Conservation (phyloP, 257 asterid genomes). For the Galeopsis tetrahit region DNA sequence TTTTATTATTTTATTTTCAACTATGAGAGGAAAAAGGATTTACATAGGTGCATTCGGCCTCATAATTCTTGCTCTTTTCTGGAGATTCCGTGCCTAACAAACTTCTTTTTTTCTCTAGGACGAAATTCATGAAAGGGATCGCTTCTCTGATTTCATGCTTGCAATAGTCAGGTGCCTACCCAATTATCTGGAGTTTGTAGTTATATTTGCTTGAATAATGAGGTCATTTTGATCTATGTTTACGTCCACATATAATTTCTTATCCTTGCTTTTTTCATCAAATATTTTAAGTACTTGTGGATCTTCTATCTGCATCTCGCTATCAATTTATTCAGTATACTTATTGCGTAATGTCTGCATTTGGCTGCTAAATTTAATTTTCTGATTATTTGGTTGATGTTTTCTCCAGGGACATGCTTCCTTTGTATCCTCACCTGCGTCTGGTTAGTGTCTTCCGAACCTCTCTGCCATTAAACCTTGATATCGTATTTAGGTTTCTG, state of each 20-base stretch:
- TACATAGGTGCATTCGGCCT: background rate
- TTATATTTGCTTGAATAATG: slow-evolving; percentile 18
- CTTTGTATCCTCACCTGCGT: slow-evolving; percentile 77
- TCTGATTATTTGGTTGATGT: slow-evolving; percentile 39
- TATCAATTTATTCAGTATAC: slow-evolving; percentile 6
- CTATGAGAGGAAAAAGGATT: slow-evolving; percentile 13
- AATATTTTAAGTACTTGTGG: slow-evolving; percentile 1
- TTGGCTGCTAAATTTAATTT: background rate
- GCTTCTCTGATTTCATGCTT: slow-evolving; percentile 94
- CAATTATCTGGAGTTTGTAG: slow-evolving; percentile 8
- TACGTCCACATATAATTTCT: slow-evolving; percentile 8
- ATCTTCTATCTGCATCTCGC: slow-evolving; percentile 15
- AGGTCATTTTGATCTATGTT: slow-evolving; percentile 16
- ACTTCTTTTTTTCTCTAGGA: slow-evolving; percentile 58
- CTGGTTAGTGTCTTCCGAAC: slow-evolving; percentile 61
- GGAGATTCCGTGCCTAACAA: slow-evolving; percentile 29
- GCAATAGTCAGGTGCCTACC: slow-evolving; percentile 83
- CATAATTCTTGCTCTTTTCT: slow-evolving; percentile 28
- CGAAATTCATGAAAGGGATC: slow-evolving; percentile 98
- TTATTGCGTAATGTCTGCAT: slow-evolving; percentile 7
- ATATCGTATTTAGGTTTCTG: slow-evolving; percentile 9
- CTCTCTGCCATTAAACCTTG: slow-evolving; percentile 25
- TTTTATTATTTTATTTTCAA: background rate
- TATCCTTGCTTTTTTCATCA: background rate
- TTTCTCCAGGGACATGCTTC: slow-evolving; percentile 82